A percentile compares a stretch with the other conserved stretches of the same genome.
These are phyloP conservation scores for Batkoa obscura DNA, from an alignment of 371 early-diverging fungal genomes.

Conservation along the genomic window DNA sequence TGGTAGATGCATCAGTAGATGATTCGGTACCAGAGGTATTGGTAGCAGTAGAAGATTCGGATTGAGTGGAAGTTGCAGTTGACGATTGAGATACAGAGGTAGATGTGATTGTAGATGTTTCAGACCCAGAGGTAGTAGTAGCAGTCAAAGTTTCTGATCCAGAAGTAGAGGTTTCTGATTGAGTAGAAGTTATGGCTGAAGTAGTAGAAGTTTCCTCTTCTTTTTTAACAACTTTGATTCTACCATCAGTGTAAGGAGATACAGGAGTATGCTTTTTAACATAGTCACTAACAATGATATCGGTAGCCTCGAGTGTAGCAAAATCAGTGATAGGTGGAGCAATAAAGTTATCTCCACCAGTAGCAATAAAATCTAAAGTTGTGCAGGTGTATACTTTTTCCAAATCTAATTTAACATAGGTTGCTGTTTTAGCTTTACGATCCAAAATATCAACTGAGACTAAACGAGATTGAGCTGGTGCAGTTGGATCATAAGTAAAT, in stretches of 20 bases:
- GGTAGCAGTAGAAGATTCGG: background rate
- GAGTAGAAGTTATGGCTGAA: background rate
- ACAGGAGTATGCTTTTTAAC: slow-evolving; percentile 9
- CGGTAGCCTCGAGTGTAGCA: slow-evolving; percentile 11
- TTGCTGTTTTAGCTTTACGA: background rate
- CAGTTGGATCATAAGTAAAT: slow-evolving; percentile 6
- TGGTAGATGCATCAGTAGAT: background rate
- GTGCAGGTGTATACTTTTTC: slow-evolving; percentile 18
- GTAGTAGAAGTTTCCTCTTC: too few relatives aligned
- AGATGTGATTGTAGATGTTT: background rate
- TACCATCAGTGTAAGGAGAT: slow-evolving; percentile 14
- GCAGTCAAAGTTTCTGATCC: background rate
- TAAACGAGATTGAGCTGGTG: slow-evolving; percentile 5
- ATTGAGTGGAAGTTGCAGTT: background rate
- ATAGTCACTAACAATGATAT: slow-evolving; percentile 14
- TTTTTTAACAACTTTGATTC: slow-evolving; percentile 13
- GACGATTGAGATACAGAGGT: background rate
- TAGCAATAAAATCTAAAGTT: slow-evolving; percentile 31
- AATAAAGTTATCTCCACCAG: slow-evolving; percentile 37
- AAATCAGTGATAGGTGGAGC: background rate
- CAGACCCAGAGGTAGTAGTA: background rate
- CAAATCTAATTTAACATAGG: slow-evolving; percentile 12
- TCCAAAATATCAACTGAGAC: slow-evolving; percentile 4
- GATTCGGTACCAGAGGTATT: background rate
- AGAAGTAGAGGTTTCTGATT: too few relatives aligned